Evolutionary conservation across 208 protist species (phyloP), one percentile per base, ranked within the genome.

Genomic region (Crithidia fasciculata): DNA sequence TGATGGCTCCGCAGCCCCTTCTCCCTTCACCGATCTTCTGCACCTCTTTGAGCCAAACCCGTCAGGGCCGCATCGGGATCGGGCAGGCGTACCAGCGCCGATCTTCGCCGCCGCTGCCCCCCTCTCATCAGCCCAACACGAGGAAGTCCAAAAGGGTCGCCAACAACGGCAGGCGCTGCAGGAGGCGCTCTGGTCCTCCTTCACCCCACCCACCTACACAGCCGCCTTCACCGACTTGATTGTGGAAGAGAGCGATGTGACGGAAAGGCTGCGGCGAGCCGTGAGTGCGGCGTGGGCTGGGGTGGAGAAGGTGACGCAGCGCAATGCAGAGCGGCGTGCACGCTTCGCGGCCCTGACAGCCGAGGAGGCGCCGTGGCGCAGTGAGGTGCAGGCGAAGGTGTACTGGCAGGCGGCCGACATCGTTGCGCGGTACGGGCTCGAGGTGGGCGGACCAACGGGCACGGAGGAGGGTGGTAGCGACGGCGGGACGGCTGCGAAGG

Each of bases 381-480:
- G 0, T 8, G 49, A 65, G 41, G 61, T 90, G 39, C 56, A 71
- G 8, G 40, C 61, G 13, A 81, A 69, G 57, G 45, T 67, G n/a
- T 95, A 88, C 79, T 95, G 91, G 91, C 84, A 82, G 2, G 56
- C 72, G 0, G 69, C 84, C 4, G 81, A 75, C 57, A 83, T 89
- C 12, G 76, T 79, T 5, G 45, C 44, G 56, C 81, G 80, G 45
- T 95, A 87, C 50, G 58, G 78, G 12, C 62, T 95, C 10, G 82
- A 86, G 18, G 79, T 87, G 19, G 62, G 62, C 2, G 62, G 36
- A 55, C 62, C 28, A 18, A 47, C 16, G 8, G 28, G 15, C 28
- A 50, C 13, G 12, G n/a, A 58, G 28, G 68, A 36, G 6, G 12
- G 45, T 7, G 41, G 19, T 8, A 43, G 8, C 8, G 60, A 61